A percentile compares a stretch with the other conserved stretches of the same genome.
Conservation (phyloP, 495 filamentous ascomycete species). For the Neurospora sp. region DNA sequence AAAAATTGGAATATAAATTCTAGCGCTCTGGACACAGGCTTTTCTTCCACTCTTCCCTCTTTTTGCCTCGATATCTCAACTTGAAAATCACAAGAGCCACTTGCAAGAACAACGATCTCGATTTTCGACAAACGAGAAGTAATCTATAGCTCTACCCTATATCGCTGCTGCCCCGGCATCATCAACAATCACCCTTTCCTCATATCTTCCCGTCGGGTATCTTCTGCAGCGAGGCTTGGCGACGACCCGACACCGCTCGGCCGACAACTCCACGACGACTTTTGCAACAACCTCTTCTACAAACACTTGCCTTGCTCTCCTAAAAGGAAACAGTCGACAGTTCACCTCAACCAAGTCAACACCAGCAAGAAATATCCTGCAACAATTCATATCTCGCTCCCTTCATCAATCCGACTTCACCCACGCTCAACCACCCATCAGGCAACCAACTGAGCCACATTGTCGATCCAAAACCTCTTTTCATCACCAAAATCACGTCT, state of each 20-base stretch:
- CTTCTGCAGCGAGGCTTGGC: fast-evolving
- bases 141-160: too few species aligned
- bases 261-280: not conserved
- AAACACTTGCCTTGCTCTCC: not conserved
- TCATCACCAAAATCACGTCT: too few species aligned
- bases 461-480: not conserved
- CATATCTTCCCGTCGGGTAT: not conserved
- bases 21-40: not conserved
- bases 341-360: not conserved
- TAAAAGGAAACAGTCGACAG: not conserved
- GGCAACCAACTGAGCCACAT: not conserved
- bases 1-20: not conserved
- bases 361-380: not conserved
- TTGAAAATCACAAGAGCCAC: not conserved
- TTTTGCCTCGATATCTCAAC: not conserved
- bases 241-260: not conserved
- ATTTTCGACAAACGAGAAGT: not conserved
- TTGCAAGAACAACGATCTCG: not conserved
- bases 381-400: not conserved
- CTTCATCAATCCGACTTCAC: not conserved
- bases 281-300: not conserved
- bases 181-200: not conserved
- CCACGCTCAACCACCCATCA: not conserved
- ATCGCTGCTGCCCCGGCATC: not conserved
- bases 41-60: not conserved